Evolutionary conservation across 495 filamentous ascomycete genomes (phyloP), one percentile per base, ranked within the genome.

Genomic region (Xylaria scruposa): DNA sequence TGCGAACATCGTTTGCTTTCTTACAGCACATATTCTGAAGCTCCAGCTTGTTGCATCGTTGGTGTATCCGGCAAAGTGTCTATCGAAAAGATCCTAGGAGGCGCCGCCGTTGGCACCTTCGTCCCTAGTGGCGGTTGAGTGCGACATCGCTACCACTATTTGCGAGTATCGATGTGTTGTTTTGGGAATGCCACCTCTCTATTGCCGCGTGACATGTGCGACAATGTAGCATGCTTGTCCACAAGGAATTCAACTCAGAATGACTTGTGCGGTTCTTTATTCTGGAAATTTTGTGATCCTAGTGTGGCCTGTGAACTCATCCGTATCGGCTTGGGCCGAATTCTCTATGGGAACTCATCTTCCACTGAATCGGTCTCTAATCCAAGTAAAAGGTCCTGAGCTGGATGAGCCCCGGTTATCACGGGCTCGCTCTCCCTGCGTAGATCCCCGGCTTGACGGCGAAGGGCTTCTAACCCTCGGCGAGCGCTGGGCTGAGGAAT

Each of bases 321-420:
- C 8, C 5, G 15, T 31, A 63, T 46, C 15, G 17, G 38, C 17
- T 24, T 40, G 19, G 44, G 44, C 46, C 7, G 21, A 17, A 56
- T 29, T 46, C 49, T 24, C 38, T 1, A 31, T 31, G 46, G 36
- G 31, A 36, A 64, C n/a, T 62, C 62, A 67, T 60, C 70, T 66
- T 26, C 77, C 78, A 64, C 74, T 51, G 46, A 83, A 82, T 26
- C 76, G 80, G 51, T 81, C 81, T 66, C 82, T 73, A 31, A 85
- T 36, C 83, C 83, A 85, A 59, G 67, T 49, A 10, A 83, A 60
- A 9, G 81, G 78, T 63, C 82, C 79, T 33, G 75, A 70, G 60
- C 72, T 60, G 17, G 74, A 73, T 31, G 75, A 76, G 21, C 74
- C 70, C 56, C 75, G 73, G 33, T 46, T 61, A 26, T 78, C 75